A percentile compares a stretch with the other conserved stretches of the same genome.
phyloP scores from a whole-genome alignment of 1,284 basidiomycete species.

The Heterobasidion occidentale region DNA sequence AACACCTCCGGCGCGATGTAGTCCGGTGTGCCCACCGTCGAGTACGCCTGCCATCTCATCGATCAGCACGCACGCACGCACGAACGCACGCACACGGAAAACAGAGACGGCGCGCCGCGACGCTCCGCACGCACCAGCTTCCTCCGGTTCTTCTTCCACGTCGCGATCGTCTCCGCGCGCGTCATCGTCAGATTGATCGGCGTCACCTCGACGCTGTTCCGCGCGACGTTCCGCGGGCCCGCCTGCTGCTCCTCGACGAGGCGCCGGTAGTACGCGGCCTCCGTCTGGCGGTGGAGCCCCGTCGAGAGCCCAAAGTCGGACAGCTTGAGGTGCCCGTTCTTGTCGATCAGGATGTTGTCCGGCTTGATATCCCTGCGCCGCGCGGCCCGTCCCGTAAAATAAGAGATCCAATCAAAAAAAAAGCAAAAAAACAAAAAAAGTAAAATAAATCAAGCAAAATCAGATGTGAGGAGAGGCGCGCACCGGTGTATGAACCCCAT shows the following conservation, averaged over 20 bases:
- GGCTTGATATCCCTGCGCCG: slow-evolving; percentile 89
- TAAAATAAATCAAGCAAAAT: not conserved
- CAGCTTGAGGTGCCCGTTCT: slow-evolving; percentile 93
- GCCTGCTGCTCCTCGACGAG: slow-evolving; percentile 43
- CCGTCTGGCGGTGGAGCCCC: slow-evolving; percentile 95
- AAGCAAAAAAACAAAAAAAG: no score
- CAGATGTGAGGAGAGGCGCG: slow-evolving; percentile 15
- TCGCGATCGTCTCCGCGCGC: slow-evolving; percentile 88
- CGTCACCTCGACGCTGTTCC: slow-evolving; percentile 95
- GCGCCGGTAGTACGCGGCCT: slow-evolving; percentile 91
- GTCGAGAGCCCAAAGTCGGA: slow-evolving; percentile 98
- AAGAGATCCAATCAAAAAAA: no score
- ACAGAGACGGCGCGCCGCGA: no score
- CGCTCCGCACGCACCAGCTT: slow-evolving; percentile 75
- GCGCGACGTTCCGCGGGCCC: slow-evolving; percentile 40
- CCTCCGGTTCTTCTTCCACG: slow-evolving; percentile 97
- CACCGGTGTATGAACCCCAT: slow-evolving; percentile 97
- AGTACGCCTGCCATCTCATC: slow-evolving; percentile 66
- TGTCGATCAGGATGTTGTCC: slow-evolving; percentile 97
- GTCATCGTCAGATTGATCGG: slow-evolving; percentile 94
- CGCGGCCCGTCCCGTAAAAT: not conserved
- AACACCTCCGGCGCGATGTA: slow-evolving; percentile 99
- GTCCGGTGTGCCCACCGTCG: slow-evolving; percentile 97
- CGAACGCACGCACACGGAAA: no score
- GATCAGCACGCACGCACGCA: no score